A percentile compares a stretch with the other conserved stretches of the same genome.
phyloP scores from a whole-genome alignment of 345 rosid species.

The Hirschfeldia incana region DNA sequence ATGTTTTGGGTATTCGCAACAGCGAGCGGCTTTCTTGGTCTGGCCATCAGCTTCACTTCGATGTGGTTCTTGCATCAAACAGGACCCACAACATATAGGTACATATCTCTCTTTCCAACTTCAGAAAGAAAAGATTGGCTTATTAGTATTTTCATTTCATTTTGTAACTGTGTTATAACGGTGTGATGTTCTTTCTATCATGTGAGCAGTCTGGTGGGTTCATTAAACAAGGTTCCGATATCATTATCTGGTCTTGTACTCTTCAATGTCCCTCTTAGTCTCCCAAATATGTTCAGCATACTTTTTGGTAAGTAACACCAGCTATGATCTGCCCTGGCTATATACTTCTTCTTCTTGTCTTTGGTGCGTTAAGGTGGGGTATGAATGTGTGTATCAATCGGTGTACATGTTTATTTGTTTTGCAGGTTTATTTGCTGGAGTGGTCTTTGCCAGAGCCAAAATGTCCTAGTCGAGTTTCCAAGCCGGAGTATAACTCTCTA shows the following conservation, averaged over 20 bases:
- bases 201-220: conserved; percentile 76
- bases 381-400: not conserved
- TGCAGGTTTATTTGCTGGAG: conserved; percentile 87
- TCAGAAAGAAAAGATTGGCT: not conserved
- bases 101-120: conserved; percentile 12
- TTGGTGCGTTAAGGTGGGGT: not conserved
- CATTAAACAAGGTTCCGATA: conserved; percentile 88
- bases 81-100: conserved; percentile 93
- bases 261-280: conserved; percentile 82
- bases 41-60: conserved; percentile 92
- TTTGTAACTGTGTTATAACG: conserved; percentile 8
- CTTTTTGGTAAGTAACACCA: conserved; percentile 62
- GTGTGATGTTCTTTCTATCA: not conserved
- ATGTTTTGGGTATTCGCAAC: conserved; percentile 90
- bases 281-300: conserved; percentile 77
- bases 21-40: conserved; percentile 84
- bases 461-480: conserved; percentile 54
- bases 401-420: not conserved
- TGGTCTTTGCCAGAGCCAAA: conserved; percentile 81
- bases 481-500: conserved; percentile 5
- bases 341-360: not conserved
- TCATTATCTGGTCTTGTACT: conserved; percentile 68
- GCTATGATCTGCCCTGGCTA: not conserved
- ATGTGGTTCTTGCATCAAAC: conserved; percentile 97
- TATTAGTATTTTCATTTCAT: not conserved